Conservation (phyloP, 768 basidiomycete genomes). For the Mycena indigotica region DNA sequence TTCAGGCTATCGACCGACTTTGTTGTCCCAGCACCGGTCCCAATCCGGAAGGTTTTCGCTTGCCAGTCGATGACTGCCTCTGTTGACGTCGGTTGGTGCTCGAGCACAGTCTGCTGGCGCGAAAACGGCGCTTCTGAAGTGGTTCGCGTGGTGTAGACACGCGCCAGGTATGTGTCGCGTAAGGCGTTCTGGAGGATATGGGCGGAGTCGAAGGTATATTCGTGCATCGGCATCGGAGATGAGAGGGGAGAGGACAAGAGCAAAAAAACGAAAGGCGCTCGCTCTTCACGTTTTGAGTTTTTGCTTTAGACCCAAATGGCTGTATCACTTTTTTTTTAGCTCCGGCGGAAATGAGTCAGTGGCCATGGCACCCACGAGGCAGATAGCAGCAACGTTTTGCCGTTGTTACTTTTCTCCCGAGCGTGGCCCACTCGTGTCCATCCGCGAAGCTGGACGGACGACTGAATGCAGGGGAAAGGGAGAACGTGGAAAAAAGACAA, state of each 20-base stretch:
- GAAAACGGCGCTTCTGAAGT: background rate
- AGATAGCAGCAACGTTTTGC: background rate
- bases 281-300: background rate
- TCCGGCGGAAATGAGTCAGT: background rate
- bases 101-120: background rate
- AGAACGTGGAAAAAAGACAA: background rate
- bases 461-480: background rate
- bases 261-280: background rate
- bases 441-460: background rate
- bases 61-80: background rate
- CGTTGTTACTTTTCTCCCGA: background rate
- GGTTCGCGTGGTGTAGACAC: background rate
- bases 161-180: background rate
- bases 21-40: background rate
- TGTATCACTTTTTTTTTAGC: background rate
- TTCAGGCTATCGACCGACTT: background rate
- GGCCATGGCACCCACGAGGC: background rate
- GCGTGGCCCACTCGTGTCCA: background rate
- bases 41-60: background rate
- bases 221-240: background rate
- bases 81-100: background rate
- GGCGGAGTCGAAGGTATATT: slow-evolving; percentile 1
- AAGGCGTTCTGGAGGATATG: background rate
- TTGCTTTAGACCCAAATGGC: background rate
- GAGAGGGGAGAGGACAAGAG: background rate